Evolutionary conservation across 2,329 filamentous ascomycete genomes (phyloP).

Genomic region (Penicillium polonicum): DNA sequence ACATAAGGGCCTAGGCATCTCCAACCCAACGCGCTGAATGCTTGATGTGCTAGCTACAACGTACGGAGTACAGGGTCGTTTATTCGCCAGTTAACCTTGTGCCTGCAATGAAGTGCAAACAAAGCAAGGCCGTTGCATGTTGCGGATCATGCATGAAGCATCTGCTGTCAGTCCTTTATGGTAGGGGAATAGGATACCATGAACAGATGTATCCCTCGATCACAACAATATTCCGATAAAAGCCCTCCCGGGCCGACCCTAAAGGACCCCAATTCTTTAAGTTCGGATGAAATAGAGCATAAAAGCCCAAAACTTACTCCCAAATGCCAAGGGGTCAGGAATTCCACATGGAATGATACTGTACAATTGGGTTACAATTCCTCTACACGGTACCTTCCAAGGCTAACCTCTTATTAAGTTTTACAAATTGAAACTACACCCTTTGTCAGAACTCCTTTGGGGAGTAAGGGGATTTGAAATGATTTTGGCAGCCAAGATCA

Average conservation of each 20-base stretch:
- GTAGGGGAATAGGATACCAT: background rate
- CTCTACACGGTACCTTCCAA: background rate
- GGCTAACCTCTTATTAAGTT: background rate
- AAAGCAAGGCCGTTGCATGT: background rate
- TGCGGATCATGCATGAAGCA: background rate
- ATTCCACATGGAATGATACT: conserved; percentile 5
- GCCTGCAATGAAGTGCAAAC: too few species aligned
- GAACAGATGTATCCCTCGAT: background rate
- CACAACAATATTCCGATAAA: background rate
- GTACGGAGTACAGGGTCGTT: background rate
- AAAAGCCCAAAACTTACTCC: background rate
- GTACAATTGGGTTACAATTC: background rate
- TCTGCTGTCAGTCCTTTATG: background rate
- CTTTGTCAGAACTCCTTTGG: background rate
- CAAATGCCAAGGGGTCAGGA: conserved; percentile 1
- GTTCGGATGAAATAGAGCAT: background rate
- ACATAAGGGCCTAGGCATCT: background rate
- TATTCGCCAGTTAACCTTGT: background rate
- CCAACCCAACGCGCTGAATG: background rate
- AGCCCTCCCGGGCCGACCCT: background rate
- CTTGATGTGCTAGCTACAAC: background rate
- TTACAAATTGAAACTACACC: background rate
- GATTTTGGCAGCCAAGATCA: background rate
- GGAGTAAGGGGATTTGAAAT: background rate
- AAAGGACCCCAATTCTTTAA: background rate